Conservation (phyloP, 148 eudicot species). For the Rhododendron ovatum region DNA sequence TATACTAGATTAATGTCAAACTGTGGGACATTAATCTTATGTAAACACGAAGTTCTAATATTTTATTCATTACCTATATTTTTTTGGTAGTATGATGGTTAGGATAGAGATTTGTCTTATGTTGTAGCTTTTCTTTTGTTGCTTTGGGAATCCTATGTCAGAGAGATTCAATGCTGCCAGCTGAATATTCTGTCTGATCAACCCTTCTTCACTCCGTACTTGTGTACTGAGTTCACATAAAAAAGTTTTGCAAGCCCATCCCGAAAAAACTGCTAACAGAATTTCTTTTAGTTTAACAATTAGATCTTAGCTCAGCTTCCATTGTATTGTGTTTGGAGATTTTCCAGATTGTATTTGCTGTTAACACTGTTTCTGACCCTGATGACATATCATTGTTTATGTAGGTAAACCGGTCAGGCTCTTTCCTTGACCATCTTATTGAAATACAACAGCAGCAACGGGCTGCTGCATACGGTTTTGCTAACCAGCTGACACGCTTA, state of each 20-base stretch:
- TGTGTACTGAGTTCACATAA: neutral
- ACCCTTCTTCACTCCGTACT: neutral
- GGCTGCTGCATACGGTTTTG: conserved; percentile 54
- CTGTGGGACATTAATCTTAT: neutral
- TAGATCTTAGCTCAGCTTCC: neutral
- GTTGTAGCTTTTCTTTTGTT: too few relatives aligned
- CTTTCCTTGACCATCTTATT: conserved; percentile 77
- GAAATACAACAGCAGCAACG: conserved; percentile 84
- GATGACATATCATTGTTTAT: conserved; percentile 12
- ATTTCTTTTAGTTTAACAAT: neutral
- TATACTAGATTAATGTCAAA: neutral
- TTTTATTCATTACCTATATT: too few relatives aligned
- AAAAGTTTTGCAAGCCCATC: neutral
- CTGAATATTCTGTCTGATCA: neutral
- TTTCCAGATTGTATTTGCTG: neutral
- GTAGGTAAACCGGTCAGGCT: conserved; percentile 66
- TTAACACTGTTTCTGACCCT: neutral
- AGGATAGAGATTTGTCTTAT: neutral
- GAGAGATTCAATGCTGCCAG: neutral
- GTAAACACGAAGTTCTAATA: neutral
- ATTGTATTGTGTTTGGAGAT: neutral
- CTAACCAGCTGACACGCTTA: conserved; percentile 33
- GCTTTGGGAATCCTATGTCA: neutral
- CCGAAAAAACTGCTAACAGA: neutral
- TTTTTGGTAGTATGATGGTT: neutral